Evolutionary conservation across 1,284 basidiomycete species (phyloP).

Genomic region (Hypsizygus ulmarius): DNA sequence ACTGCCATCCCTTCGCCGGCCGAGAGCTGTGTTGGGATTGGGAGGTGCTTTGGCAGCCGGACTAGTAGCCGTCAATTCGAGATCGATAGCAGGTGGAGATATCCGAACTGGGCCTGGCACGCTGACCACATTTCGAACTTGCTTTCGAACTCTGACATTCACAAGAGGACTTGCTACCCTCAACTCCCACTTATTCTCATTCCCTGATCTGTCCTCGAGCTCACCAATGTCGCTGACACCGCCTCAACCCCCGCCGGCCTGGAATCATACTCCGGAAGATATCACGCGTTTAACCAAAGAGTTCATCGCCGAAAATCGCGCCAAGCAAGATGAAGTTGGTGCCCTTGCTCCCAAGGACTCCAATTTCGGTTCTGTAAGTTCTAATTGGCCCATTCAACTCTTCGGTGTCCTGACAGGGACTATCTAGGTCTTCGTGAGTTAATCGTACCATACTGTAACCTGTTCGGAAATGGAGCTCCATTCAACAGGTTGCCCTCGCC

Average conservation of each 20-base stretch:
- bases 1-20: conserved; percentile 20
- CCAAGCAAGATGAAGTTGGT: conserved; percentile 59
- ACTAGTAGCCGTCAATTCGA: conserved; percentile 34
- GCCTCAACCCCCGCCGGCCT: conserved; percentile 65
- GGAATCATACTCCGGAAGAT: conserved; percentile 67
- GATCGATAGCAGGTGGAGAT: conserved; percentile 39
- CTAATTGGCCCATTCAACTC: neutral
- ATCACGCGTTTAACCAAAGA: conserved; percentile 58
- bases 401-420: conserved; percentile 4
- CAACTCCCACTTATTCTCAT: conserved; percentile 28
- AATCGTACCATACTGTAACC: conserved; percentile 4
- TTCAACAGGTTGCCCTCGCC: conserved; percentile 50
- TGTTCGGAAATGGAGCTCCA: conserved; percentile 17
- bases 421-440: conserved; percentile 64
- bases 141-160: conserved; percentile 18
- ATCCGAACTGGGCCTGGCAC: conserved; percentile 29
- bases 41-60: conserved; percentile 36
- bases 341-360: conserved; percentile 56
- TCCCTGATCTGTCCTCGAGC: conserved; percentile 24
- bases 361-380: conserved; percentile 55
- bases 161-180: conserved; percentile 21
- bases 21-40: conserved; percentile 29
- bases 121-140: conserved; percentile 17
- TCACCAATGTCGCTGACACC: conserved; percentile 51
- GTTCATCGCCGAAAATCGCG: conserved; percentile 55